Percentiles rank a stretch among this genome's conserved stretches.
phyloP scores from a whole-genome alignment of 2,329 filamentous ascomycete genomes.

The Cadophora luteo-olivacea region DNA sequence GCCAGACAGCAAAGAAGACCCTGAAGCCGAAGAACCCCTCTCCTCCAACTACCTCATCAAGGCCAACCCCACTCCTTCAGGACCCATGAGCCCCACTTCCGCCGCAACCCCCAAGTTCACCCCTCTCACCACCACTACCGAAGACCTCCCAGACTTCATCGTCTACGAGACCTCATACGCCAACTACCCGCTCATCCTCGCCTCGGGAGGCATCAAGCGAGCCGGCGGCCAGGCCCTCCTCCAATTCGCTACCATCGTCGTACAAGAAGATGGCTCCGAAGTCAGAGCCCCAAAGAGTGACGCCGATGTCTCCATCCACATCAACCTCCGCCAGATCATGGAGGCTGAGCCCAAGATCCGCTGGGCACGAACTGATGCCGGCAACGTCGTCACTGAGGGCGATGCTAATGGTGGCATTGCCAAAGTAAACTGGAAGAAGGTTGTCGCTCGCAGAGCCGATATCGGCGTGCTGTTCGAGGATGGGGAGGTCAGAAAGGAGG shows the following conservation, averaged over 20 bases:
- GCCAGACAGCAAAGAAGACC: slow-evolving; percentile 39
- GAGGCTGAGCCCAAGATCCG: slow-evolving; percentile 44
- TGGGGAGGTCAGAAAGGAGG: slow-evolving; percentile 51
- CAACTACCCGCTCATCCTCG: slow-evolving; percentile 52
- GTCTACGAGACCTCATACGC: slow-evolving; percentile 54
- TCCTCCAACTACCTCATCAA: slow-evolving; percentile 47
- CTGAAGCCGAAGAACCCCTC: slow-evolving; percentile 42
- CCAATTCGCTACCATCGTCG: slow-evolving; percentile 43
- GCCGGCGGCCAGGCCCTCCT: slow-evolving; percentile 48
- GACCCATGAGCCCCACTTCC: slow-evolving; percentile 31
- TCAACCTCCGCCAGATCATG: slow-evolving; percentile 48
- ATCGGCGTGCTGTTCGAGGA: slow-evolving; percentile 52
- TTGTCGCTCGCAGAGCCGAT: slow-evolving; percentile 49
- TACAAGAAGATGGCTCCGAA: slow-evolving; percentile 43
- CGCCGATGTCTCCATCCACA: slow-evolving; percentile 52
- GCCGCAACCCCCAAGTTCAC: slow-evolving; percentile 40
- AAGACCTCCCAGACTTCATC: slow-evolving; percentile 50
- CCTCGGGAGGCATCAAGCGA: slow-evolving; percentile 49
- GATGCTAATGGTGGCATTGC: slow-evolving; percentile 41
- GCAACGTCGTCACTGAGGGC: slow-evolving; percentile 46
- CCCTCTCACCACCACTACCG: slow-evolving; percentile 44
- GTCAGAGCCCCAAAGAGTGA: slow-evolving; percentile 40
- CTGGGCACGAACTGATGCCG: slow-evolving; percentile 49
- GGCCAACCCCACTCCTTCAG: slow-evolving; percentile 37
- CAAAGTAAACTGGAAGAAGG: slow-evolving; percentile 51